Evolutionary conservation across 352 stramenopile genomes (phyloP), one percentile per base, ranked within the genome.

Genomic region (Globisporangium echinulatum): DNA sequence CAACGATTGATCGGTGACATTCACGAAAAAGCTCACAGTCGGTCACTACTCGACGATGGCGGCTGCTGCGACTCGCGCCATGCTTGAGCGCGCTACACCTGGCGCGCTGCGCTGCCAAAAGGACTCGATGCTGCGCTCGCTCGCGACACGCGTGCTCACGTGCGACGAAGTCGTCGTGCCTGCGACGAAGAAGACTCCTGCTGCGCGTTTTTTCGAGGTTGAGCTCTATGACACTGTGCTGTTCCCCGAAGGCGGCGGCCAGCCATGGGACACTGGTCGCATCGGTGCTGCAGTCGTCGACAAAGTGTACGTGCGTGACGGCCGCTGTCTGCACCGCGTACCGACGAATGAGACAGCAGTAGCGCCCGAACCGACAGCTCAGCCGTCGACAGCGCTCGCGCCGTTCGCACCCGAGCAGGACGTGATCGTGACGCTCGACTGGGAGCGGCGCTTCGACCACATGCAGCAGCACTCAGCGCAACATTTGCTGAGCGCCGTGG

Each of bases 381-480:
- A 25, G 25, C 25, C 25, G 25, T 25, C 25, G 25, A 25, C 25
- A 25, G 25, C 25, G 25, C 25, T 25, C 25, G 25, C 25, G 25
- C 25, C 25, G 25, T 25, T 25, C 25, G 25, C 25, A 25, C 25
- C 25, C 25, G 25, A 25, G 25, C 25, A 25, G 25, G 25, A 25
- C 25, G 25, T 25, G 25, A 25, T 25, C 25, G 25, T 25, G 25
- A 25, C 25, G 25, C 25, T 25, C 25, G 25, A 25, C 25, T 25
- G 25, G 25, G 25, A 25, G 2, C 25, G 25, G 25, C 25, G 25
- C 25, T 25, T 25, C 39, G 88, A 96, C 58, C 85, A 96, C 69
- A 96, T 96, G 85, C 82, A 90, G 64, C 86, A 96, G 67, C 88
- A 96, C 73, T 96, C 88, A 56, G 87, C 76, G 43, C 88, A 96